Evolutionary conservation across 2,329 filamentous ascomycete species (phyloP).

Genomic region (Zymoseptoria brevis): DNA sequence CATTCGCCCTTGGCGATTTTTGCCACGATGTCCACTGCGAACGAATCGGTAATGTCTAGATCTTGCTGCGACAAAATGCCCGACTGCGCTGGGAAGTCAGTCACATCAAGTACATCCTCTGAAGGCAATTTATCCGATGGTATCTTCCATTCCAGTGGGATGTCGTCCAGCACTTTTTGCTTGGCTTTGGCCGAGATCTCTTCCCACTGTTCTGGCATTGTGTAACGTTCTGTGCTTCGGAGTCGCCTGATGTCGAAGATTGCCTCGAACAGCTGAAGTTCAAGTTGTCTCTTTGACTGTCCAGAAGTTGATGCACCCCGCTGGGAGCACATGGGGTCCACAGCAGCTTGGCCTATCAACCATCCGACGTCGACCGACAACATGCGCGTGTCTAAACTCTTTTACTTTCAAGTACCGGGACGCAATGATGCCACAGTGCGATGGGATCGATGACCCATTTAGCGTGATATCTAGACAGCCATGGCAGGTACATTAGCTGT

Average conservation of each 20-base stretch:
- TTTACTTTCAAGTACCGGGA: too few species aligned
- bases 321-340: too few species aligned
- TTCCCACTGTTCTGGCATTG: slow-evolving; percentile 33
- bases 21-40: slow-evolving; percentile 34
- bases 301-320: neutral
- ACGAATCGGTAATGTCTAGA: slow-evolving; percentile 42
- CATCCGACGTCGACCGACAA: too few species aligned
- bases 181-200: slow-evolving; percentile 38
- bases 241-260: neutral
- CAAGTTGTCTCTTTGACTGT: neutral
- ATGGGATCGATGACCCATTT: neutral
- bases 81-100: slow-evolving; percentile 46
- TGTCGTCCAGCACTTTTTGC: slow-evolving; percentile 39
- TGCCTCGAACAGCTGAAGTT: neutral
- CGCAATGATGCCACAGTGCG: neutral
- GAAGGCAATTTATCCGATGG: slow-evolving; percentile 47
- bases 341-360: too few species aligned
- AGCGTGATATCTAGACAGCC: neutral
- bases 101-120: slow-evolving; percentile 49
- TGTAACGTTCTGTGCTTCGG: neutral
- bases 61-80: slow-evolving; percentile 52
- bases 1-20: slow-evolving; percentile 37
- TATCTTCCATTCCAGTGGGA: slow-evolving; percentile 53
- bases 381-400: too few species aligned
- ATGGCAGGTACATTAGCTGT: neutral